Percentiles rank a stretch among this genome's conserved stretches.
Evolutionary conservation across 805 yeast species (phyloP).

Genomic region (Metschnikowia sp.): DNA sequence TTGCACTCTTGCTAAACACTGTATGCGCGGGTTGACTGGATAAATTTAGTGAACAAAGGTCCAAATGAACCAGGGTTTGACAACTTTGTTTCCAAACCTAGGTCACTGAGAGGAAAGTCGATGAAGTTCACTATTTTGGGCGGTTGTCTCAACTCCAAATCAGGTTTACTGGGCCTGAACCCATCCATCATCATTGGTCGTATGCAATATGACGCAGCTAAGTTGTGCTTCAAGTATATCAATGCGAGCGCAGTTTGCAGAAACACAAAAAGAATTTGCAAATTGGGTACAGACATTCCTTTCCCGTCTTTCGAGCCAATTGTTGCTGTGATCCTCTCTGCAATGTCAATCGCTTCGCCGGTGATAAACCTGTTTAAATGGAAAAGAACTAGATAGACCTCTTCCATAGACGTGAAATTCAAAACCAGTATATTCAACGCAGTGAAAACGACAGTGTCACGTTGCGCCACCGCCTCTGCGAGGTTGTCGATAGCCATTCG

Average conservation of each 20-base stretch:
- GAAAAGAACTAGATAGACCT: constrained; percentile 43
- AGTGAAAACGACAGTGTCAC: constrained; percentile 25
- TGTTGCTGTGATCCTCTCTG: constrained; percentile 19
- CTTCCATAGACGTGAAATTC: constrained; percentile 46
- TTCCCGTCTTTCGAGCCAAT: constrained; percentile 11
- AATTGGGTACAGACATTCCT: constrained; percentile 16
- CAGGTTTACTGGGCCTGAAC: constrained; percentile 28
- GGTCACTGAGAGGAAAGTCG: constrained; percentile 12
- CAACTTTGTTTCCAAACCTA: constrained; percentile 11
- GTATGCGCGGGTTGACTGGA: constrained; percentile 6
- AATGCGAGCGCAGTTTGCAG: constrained; percentile 18
- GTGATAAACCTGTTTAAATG: constrained; percentile 43
- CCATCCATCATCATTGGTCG: constrained; percentile 22
- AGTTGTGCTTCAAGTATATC: constrained; percentile 17
- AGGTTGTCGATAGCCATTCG: constrained; percentile 7
- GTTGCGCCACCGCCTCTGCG: constrained; percentile 14
- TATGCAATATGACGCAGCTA: constrained; percentile 22
- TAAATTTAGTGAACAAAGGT: constrained; percentile 12
- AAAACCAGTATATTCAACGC: constrained; percentile 36
- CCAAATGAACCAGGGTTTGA: constrained; percentile 14
- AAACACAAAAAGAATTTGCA: constrained; percentile 15
- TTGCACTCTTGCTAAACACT: neutral
- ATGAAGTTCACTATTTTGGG: constrained; percentile 20
- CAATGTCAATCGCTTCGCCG: constrained; percentile 39
- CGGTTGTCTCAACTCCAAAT: constrained; percentile 31